These are phyloP conservation scores for Colletotrichum horii DNA, from an alignment of 2,329 filamentous ascomycete genomes.

Conservation along the genomic window DNA sequence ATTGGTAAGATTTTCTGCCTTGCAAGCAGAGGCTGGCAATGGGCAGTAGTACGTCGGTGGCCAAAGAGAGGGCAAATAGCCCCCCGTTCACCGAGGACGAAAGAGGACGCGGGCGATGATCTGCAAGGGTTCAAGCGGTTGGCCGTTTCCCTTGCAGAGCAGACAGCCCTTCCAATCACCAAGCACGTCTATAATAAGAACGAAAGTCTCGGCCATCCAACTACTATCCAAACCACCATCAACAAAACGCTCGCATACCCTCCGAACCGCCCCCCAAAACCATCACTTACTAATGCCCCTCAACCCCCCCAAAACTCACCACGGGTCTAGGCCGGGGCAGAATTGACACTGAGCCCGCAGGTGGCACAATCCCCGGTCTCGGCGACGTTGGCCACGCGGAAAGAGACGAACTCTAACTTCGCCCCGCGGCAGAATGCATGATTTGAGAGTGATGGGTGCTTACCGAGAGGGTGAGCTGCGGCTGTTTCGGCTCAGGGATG, in stretches of 20 bases:
- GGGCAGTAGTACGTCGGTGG: not conserved
- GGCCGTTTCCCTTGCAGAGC: not conserved
- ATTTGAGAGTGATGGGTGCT: not conserved
- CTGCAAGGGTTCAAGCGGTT: too few species aligned
- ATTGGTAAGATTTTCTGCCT: not conserved
- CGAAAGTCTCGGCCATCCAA: not conserved
- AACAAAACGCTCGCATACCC: not conserved
- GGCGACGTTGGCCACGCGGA: not conserved
- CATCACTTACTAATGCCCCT: not conserved
- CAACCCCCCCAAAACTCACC: not conserved
- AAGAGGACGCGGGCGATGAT: not conserved
- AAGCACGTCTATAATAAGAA: not conserved
- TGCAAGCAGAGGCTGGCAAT: not conserved
- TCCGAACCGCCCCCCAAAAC: not conserved
- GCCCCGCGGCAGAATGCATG: not conserved
- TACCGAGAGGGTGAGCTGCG: not conserved
- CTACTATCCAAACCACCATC: not conserved
- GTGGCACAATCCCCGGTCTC: not conserved
- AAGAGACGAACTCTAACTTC: not conserved
- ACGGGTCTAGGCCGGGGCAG: not conserved
- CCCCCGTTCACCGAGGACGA: not conserved
- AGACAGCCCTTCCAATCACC: not conserved
- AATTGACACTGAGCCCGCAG: not conserved
- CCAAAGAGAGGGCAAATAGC: not conserved
- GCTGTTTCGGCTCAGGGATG: not conserved